These are phyloP conservation scores for Physcia stellaris DNA, from an alignment of 495 filamentous ascomycete genomes.

Conservation along the genomic window DNA sequence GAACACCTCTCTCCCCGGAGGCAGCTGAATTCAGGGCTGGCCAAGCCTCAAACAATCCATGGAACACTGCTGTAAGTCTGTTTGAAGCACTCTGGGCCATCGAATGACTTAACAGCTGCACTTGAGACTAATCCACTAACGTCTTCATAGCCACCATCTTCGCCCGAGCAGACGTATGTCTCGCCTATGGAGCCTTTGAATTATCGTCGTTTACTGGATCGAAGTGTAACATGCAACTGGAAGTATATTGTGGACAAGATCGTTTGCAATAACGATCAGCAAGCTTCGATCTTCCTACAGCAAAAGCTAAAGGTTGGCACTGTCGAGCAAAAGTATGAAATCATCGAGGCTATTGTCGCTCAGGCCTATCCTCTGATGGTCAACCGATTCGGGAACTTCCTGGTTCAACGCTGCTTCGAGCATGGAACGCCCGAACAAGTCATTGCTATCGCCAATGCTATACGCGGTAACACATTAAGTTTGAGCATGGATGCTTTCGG, in stretches of 20 bases:
- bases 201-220: constrained; percentile 88
- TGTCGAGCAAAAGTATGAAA: constrained; percentile 88
- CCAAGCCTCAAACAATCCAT: constrained; percentile 29
- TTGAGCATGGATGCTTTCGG: constrained; percentile 98
- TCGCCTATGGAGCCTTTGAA: constrained; percentile 89
- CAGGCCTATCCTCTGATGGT: constrained; percentile 95
- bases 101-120: background rate
- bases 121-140: background rate
- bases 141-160: constrained; percentile 16
- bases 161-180: constrained; percentile 62
- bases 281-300: constrained; percentile 95
- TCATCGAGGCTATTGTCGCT: constrained; percentile 89
- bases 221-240: constrained; percentile 96
- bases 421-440: constrained; percentile 94
- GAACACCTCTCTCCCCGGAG: constrained; percentile 72
- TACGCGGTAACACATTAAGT: constrained; percentile 84
- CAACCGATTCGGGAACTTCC: constrained; percentile 91
- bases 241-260: constrained; percentile 99
- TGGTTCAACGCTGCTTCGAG: constrained; percentile 97
- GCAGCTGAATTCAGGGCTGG: constrained; percentile 62
- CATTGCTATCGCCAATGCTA: constrained; percentile 84
- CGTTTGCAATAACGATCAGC: constrained; percentile 96
- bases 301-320: constrained; percentile 98
- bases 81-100: background rate
- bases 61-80: constrained; percentile 39